These are phyloP conservation scores for Ophiocordyceps robertsii DNA, from an alignment of 2,329 filamentous ascomycete species.

Conservation along the genomic window DNA sequence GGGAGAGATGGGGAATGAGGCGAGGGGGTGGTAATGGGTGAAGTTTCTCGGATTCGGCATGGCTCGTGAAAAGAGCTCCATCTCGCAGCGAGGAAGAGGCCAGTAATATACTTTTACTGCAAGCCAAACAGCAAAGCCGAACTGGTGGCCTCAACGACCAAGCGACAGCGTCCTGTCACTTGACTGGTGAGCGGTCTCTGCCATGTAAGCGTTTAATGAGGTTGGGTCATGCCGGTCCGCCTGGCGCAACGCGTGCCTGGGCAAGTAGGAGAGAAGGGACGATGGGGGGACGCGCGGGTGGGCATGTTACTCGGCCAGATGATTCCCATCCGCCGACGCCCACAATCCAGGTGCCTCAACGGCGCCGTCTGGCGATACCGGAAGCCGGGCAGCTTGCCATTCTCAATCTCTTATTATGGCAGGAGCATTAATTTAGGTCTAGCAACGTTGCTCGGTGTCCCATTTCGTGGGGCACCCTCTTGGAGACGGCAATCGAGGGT, in stretches of 20 bases:
- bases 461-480: neutral
- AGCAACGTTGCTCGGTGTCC: constrained; percentile 4
- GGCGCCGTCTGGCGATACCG: neutral
- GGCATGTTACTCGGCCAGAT: constrained; percentile 2
- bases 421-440: neutral
- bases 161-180: neutral
- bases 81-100: neutral
- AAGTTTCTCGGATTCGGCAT: neutral
- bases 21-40: neutral
- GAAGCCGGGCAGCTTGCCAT: neutral
- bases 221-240: neutral
- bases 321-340: neutral
- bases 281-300: neutral
- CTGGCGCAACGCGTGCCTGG: neutral
- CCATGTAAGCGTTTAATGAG: neutral
- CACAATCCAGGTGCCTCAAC: neutral
- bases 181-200: neutral
- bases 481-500: neutral
- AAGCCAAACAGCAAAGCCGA: neutral
- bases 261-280: neutral
- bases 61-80: neutral
- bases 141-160: no score
- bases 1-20: neutral
- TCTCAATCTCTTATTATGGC: neutral
- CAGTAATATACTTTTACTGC: neutral